Base-by-base conservation (phyloP, 352 stramenopile species). In the Pythium brachiatum region DNA sequence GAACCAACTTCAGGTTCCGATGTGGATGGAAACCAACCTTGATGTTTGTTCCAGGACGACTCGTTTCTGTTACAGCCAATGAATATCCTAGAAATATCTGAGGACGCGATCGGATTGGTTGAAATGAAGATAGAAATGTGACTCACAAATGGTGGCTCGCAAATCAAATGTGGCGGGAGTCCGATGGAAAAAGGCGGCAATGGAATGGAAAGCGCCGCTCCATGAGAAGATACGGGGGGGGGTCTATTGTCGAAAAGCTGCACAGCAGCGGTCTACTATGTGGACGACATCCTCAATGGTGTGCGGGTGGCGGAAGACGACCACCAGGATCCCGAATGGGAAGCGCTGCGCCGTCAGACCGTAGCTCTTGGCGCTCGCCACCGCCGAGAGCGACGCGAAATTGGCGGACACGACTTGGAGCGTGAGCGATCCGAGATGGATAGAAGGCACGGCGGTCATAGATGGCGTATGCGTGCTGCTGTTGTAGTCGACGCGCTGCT, bases 301-400 rank as follows among this genome's bases (percentile, higher is more conserved):
- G 21, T 75, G 43, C 12, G 78, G 78, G 12, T 65, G 20, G 25
- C 67, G 78, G 36, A 86, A 77, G 21, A 59, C 66, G 59, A 82
- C 76, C 0, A 84, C 48, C 54, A 88, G 53, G 20, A 83, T 50
- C 29, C 80, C 80, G 51, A 88, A 81, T 7, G 78, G 66, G 15
- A 88, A 65, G 16, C 83, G 80, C 66, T 86, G 63, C 5, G 58
- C 70, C 48, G 88, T 70, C 23, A 88, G 70, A 0, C 69, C 69
- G 31, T 68, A 70, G 5, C 56, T 48, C 61, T 68, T 65, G 29
- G 76, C 76, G 16, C 27, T 65, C 0, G 74, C 43, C 13, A 86
- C 69, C 3, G 74, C 78, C 51, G 68, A 80, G 25, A 82, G 46
- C 56, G 72, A 79, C 52, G 76, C 71, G 66, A 81, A 84, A 25